phyloP scores from a whole-genome alignment of 176 grass and related monocot genomes.

The Aegilops longissima region DNA sequence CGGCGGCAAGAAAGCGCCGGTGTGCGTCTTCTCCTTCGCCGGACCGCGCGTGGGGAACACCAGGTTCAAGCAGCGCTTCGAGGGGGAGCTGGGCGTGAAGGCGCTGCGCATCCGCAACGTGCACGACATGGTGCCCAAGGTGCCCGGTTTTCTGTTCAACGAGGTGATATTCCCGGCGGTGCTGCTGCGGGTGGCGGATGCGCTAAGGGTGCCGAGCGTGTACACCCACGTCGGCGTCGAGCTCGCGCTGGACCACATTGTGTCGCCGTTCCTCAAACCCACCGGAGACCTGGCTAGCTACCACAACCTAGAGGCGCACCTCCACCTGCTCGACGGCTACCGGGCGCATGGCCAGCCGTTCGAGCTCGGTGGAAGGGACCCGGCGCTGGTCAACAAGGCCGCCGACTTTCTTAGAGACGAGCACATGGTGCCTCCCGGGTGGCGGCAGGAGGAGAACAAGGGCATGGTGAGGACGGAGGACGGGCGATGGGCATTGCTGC shows the following conservation, averaged over 20 bases:
- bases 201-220: slow-evolving; percentile 15
- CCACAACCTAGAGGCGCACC: slow-evolving; percentile 58
- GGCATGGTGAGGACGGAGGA: slow-evolving; percentile 56
- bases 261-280: slow-evolving; percentile 54
- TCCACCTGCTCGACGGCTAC: slow-evolving; percentile 52
- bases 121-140: slow-evolving; percentile 55
- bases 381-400: slow-evolving; percentile 67
- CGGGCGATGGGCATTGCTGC: slow-evolving; percentile 40
- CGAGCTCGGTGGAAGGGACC: slow-evolving; percentile 43
- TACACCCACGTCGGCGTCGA: slow-evolving; percentile 53
- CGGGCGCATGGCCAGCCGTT: slow-evolving; percentile 29
- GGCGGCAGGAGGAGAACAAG: slow-evolving; percentile 67
- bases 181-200: not conserved
- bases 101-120: slow-evolving; percentile 58
- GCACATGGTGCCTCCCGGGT: slow-evolving; percentile 54
- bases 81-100: slow-evolving; percentile 42
- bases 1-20: not conserved
- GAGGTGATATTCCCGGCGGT: slow-evolving; percentile 31
- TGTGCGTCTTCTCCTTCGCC: slow-evolving; percentile 58
- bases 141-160: not conserved
- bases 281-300: slow-evolving; percentile 27
- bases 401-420: slow-evolving; percentile 46
- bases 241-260: slow-evolving; percentile 47
- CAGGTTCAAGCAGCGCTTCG: slow-evolving; percentile 51
- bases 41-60: slow-evolving; percentile 66